Conservation (phyloP, 2,329 filamentous ascomycete genomes). For the Colletotrichum lentis region DNA sequence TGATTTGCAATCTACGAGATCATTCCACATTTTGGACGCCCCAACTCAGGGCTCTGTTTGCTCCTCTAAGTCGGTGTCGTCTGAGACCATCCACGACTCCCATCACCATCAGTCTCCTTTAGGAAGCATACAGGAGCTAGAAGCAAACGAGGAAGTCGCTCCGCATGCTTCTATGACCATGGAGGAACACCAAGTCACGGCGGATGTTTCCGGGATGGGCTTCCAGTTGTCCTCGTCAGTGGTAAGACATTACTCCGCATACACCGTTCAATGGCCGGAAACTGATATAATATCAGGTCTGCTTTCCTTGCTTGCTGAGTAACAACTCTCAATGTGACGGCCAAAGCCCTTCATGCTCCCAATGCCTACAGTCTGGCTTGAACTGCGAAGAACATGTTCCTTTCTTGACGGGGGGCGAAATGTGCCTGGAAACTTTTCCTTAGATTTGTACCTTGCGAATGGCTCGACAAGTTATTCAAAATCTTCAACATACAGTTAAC, state of each 20-base stretch:
- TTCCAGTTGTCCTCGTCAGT: neutral
- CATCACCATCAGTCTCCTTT: neutral
- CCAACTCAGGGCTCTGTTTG: neutral
- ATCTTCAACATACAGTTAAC: too few relatives aligned
- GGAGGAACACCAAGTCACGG: neutral
- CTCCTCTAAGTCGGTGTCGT: neutral
- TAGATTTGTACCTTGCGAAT: too few relatives aligned
- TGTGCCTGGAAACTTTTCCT: too few relatives aligned
- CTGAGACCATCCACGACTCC: neutral
- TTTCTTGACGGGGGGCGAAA: neutral
- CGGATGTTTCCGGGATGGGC: neutral
- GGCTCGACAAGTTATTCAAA: too few relatives aligned
- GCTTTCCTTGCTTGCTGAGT: neutral
- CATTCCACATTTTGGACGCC: neutral
- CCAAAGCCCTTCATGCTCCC: neutral
- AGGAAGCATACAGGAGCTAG: neutral
- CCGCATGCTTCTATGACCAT: neutral
- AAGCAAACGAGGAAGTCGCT: neutral
- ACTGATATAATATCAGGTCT: neutral
- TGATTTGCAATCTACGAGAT: too few relatives aligned
- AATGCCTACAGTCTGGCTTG: neutral
- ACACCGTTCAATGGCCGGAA: neutral
- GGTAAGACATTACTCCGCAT: neutral
- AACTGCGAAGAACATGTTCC: neutral
- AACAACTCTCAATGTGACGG: neutral